Evolutionary conservation across 78 protist species (phyloP), one percentile per base, ranked within the genome.

Genomic region (Dictyostelium capitatum): DNA sequence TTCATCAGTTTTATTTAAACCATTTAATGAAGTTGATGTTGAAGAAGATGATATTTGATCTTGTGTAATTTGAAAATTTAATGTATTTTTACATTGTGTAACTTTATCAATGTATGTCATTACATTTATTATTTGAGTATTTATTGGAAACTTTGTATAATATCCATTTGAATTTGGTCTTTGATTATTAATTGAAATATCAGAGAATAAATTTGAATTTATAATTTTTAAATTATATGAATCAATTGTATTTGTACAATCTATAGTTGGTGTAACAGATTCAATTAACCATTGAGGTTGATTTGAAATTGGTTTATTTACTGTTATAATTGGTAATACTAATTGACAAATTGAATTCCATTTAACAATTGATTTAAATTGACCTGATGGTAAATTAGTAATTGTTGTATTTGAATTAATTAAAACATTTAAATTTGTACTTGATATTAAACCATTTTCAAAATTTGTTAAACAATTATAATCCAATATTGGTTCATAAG

Each of bases 281-380:
- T 37, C 43, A 37, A 37, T 37, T 37, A 2, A 37, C 43, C 43
- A 37, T 37, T 37, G 43, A 19, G 0, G 19, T 25, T 23, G n/a
- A n/a, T 37, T 37, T 8, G 56, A 51, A 14, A 67, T 32, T 67
- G 43, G 50, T 32, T 32, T 2, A 15, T 15, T 4, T 32, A 23
- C 19, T 2, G 75, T 67, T 32, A 67, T n/a, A 32, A 67, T 67
- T 32, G 50, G 50, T 32, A 67, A 4, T 6, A 17, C 23, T 1
- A 9, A 15, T 67, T 67, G 43, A 67, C 75, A 67, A 67, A 67
- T 43, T 28, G 75, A 67, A 32, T 67, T 67, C 75, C 75, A 67
- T 32, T 67, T 67, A 32, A 67, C 48, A 1, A 67, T 15, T 12
- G 47, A 41, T 28, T n/a, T 15, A 67, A 30, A 67, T 67, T 67